These are phyloP conservation scores for Knoxdaviesia capensis DNA, from an alignment of 2,329 filamentous ascomycete species.

Conservation along the genomic window DNA sequence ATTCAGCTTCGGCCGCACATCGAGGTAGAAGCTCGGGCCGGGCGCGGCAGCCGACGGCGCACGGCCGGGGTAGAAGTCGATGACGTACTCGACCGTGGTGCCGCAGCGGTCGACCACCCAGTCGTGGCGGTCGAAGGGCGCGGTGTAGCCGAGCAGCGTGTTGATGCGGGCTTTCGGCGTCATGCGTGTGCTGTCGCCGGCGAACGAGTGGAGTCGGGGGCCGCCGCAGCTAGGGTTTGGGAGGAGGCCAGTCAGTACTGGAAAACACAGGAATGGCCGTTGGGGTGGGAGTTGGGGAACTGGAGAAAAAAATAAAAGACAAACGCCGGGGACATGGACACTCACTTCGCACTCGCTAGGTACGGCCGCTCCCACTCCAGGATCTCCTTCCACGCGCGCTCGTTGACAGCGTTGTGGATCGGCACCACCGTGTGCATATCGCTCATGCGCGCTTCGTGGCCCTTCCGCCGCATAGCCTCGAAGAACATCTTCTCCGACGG, in stretches of 20 bases:
- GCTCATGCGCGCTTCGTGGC: conserved; percentile 44
- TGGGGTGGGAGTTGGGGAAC: neutral
- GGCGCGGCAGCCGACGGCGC: conserved; percentile 15
- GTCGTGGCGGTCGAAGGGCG: conserved; percentile 90
- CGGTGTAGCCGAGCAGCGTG: conserved; percentile 66
- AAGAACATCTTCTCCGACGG: conserved; percentile 97
- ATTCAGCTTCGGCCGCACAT: conserved; percentile 49
- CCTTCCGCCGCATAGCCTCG: conserved; percentile 86
- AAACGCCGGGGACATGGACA: conserved; percentile 3
- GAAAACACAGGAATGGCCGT: neutral
- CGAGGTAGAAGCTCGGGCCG: conserved; percentile 41
- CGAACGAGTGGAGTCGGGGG: conserved; percentile 67
- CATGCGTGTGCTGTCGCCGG: conserved; percentile 47
- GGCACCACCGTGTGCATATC: conserved; percentile 89
- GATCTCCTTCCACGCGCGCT: conserved; percentile 87
- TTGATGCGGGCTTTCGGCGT: conserved; percentile 73
- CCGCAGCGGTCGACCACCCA: conserved; percentile 93
- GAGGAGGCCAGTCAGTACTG: too few relatives aligned
- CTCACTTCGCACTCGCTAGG: conserved; percentile 32
- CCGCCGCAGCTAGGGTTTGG: conserved; percentile 44
- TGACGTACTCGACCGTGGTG: conserved; percentile 75
- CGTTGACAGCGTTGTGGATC: conserved; percentile 97
- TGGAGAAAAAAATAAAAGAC: neutral
- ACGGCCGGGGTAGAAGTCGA: conserved; percentile 84
- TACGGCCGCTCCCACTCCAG: conserved; percentile 67